Percentiles rank a stretch among this genome's conserved stretches.
These are phyloP conservation scores for Cyberlindnera mississippiensis DNA, from an alignment of 805 yeast genomes.

Conservation along the genomic window DNA sequence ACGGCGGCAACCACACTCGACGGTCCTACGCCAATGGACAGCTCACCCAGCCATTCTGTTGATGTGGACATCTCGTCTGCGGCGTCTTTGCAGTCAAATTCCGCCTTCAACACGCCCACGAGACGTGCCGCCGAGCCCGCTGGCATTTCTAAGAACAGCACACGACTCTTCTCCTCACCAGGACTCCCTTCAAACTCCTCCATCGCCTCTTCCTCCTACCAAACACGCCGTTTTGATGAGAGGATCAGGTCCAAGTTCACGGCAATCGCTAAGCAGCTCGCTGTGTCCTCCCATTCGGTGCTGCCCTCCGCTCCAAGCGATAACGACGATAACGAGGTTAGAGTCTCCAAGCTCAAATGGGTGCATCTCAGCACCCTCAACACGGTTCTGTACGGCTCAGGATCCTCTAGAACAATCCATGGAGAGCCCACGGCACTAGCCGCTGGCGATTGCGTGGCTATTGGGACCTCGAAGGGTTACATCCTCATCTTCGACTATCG, in stretches of 20 bases:
- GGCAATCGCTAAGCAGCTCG: constrained; percentile 5
- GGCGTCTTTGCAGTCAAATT: constrained; percentile 14
- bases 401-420: constrained; percentile 31
- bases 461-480: constrained; percentile 71
- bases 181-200: constrained; percentile 16
- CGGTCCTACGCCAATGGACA: not conserved
- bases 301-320: not conserved
- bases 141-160: not conserved
- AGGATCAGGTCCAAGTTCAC: constrained; percentile 20
- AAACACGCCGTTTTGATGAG: constrained; percentile 20
- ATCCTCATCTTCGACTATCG: constrained; percentile 64
- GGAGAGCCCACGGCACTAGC: constrained; percentile 51
- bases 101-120: constrained; percentile 13
- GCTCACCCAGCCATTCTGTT: constrained; percentile 4
- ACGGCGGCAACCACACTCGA: not conserved
- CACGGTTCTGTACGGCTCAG: constrained; percentile 30
- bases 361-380: constrained; percentile 39
- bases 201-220: constrained; percentile 10
- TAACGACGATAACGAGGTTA: constrained; percentile 3
- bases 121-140: not conserved
- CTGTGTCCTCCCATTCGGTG: not conserved
- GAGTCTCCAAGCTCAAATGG: constrained; percentile 31
- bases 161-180: constrained; percentile 11
- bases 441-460: constrained; percentile 44
- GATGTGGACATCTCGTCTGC: constrained; percentile 10